phyloP scores from a whole-genome alignment of 2,329 filamentous ascomycete species.

The Penicillium occitanis region DNA sequence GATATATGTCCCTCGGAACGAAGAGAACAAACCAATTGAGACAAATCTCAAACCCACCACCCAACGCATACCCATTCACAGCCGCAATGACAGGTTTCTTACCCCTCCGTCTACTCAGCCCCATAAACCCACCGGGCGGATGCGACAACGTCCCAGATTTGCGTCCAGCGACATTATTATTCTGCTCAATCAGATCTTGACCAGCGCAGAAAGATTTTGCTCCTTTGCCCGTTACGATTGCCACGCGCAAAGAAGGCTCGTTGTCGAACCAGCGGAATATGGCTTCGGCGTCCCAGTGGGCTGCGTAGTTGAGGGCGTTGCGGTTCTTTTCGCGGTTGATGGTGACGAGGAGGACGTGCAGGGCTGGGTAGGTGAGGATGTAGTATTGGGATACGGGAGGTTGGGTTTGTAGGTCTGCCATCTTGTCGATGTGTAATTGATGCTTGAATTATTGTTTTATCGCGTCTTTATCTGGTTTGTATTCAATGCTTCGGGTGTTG shows the following conservation, averaged over 20 bases:
- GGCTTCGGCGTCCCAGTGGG: slow-evolving; percentile 43
- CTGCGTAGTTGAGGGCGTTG: slow-evolving; percentile 47
- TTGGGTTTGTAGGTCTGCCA: slow-evolving; percentile 17
- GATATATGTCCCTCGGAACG: background rate
- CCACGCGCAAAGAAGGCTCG: slow-evolving; percentile 43
- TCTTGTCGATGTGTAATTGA: background rate
- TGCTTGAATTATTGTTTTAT: background rate
- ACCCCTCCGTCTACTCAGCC: slow-evolving; percentile 56
- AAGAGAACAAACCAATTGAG: slow-evolving; percentile 70
- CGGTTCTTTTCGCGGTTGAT: slow-evolving; percentile 45
- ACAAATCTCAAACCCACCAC: slow-evolving; percentile 79
- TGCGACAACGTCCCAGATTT: slow-evolving; percentile 28
- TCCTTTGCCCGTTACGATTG: slow-evolving; percentile 44
- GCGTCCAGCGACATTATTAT: slow-evolving; percentile 23
- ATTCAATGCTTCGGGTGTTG: background rate
- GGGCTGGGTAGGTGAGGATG: slow-evolving; percentile 44
- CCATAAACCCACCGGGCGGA: slow-evolving; percentile 54
- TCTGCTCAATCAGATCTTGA: slow-evolving; percentile 48
- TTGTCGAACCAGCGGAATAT: slow-evolving; percentile 49
- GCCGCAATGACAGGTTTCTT: slow-evolving; percentile 75
- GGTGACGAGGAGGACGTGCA: slow-evolving; percentile 50
- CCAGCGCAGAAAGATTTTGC: slow-evolving; percentile 49
- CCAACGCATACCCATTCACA: slow-evolving; percentile 74
- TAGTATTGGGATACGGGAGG: slow-evolving; percentile 34
- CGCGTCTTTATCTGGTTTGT: background rate